These are phyloP conservation scores for Fusarium buharicum DNA, from an alignment of 2,329 filamentous ascomycete genomes.

Conservation along the genomic window DNA sequence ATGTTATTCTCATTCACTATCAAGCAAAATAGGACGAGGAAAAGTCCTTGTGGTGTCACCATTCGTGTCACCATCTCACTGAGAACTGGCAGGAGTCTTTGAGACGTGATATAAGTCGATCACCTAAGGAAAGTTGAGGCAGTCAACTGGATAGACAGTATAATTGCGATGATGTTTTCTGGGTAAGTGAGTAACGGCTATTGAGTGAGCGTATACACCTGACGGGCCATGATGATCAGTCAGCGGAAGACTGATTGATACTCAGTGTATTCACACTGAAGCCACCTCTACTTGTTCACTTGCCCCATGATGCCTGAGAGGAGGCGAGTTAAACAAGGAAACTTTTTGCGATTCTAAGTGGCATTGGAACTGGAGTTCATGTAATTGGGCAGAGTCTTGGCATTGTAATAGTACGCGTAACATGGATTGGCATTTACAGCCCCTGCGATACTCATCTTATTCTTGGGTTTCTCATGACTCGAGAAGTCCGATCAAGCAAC, in stretches of 20 bases:
- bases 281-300: too few relatives aligned
- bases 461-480: constrained; percentile 7
- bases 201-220: background rate
- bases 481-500: constrained; percentile 25
- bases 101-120: constrained; percentile 2
- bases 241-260: background rate
- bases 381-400: too few relatives aligned
- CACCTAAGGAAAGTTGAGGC: background rate
- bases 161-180: background rate
- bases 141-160: background rate
- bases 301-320: too few relatives aligned
- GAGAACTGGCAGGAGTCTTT: background rate
- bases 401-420: too few relatives aligned
- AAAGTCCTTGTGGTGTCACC: constrained; percentile 25
- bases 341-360: background rate
- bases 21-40: constrained; percentile 2
- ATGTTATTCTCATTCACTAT: constrained; percentile 2
- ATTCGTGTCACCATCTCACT: constrained; percentile 23
- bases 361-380: too few relatives aligned
- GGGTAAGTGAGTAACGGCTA: background rate
- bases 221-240: background rate
- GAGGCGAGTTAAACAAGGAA: background rate
- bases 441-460: constrained; percentile 5
- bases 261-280: background rate
- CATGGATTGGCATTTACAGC: too few relatives aligned